Evolutionary conservation across 2,329 filamentous ascomycete genomes (phyloP).

Genomic region (Didymella lethalis): DNA sequence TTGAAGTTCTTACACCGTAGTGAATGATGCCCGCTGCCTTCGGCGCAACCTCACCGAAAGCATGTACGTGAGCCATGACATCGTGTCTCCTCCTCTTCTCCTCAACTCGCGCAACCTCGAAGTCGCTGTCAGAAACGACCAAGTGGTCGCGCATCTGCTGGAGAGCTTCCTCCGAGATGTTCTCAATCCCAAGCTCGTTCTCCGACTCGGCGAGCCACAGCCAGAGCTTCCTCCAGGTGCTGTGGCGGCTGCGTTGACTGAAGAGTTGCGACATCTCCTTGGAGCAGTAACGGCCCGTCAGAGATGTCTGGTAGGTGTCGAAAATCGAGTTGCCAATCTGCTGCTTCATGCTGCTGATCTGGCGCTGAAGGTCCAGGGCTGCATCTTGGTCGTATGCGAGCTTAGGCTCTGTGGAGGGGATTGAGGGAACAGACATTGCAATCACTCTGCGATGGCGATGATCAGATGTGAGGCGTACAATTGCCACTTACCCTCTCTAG

Average conservation of each 20-base stretch:
- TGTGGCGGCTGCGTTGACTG: constrained; percentile 75
- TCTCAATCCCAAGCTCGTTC: constrained; percentile 76
- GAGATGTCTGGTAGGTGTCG: constrained; percentile 40
- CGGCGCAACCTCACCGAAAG: constrained; percentile 76
- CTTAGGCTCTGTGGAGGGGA: constrained; percentile 18
- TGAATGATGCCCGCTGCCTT: constrained; percentile 86
- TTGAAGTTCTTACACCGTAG: constrained; percentile 64
- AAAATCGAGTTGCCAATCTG: constrained; percentile 32
- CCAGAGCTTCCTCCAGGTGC: constrained; percentile 87
- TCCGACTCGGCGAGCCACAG: constrained; percentile 82
- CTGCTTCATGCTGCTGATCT: constrained; percentile 33
- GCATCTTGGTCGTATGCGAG: constrained; percentile 30
- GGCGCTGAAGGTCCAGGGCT: constrained; percentile 34
- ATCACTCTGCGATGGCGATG: constrained; percentile 8
- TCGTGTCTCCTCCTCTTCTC: constrained; percentile 68
- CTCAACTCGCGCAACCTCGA: constrained; percentile 57
- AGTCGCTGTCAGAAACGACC: constrained; percentile 58
- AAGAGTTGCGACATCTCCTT: constrained; percentile 70
- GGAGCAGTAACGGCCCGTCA: constrained; percentile 69
- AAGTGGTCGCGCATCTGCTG: constrained; percentile 57
- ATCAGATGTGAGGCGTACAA: constrained; percentile 3
- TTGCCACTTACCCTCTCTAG: constrained; percentile 4
- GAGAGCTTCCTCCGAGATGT: constrained; percentile 71
- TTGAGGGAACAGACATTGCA: constrained; percentile 18
- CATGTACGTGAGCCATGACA: constrained; percentile 73